Evolutionary conservation across 306 rosid genomes (phyloP).

Genomic region (Fragaria nilgerrensis): DNA sequence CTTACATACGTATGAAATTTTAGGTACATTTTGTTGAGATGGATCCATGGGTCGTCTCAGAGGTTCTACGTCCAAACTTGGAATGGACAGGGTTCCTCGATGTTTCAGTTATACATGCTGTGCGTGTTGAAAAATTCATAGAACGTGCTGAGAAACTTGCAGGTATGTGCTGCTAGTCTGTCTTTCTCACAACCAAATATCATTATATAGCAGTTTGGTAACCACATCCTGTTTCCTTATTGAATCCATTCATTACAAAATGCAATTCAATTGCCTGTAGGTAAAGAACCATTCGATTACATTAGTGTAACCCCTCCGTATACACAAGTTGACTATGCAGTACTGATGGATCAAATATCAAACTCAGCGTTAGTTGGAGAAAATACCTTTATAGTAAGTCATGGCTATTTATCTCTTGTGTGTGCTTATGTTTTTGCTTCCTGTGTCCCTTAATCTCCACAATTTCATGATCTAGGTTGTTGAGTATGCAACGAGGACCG

Average conservation of each 20-base stretch:
- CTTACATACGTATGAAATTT: constrained; percentile 8
- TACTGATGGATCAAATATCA: constrained; percentile 74
- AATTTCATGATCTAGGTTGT: constrained; percentile 57
- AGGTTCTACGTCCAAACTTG: constrained; percentile 79
- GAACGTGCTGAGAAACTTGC: constrained; percentile 70
- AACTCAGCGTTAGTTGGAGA: constrained; percentile 70
- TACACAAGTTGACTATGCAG: constrained; percentile 71
- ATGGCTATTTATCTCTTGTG: constrained; percentile 19
- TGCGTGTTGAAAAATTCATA: constrained; percentile 78
- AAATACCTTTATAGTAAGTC: constrained; percentile 73
- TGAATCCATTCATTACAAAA: neutral
- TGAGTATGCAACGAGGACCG: constrained; percentile 81
- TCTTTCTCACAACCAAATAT: neutral
- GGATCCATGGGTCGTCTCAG: constrained; percentile 97
- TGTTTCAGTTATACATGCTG: constrained; percentile 70
- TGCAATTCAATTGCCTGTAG: constrained; percentile 37
- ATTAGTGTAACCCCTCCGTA: constrained; percentile 96
- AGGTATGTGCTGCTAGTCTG: constrained; percentile 43
- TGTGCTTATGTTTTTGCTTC: constrained; percentile 16
- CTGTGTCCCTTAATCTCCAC: constrained; percentile 13
- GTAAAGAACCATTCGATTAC: constrained; percentile 75
- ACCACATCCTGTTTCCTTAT: neutral
- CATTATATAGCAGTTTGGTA: neutral
- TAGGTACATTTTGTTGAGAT: constrained; percentile 96
- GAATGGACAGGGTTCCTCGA: constrained; percentile 84